Base-by-base conservation (phyloP, 345 rosid genomes). In the Populus simonii region DNA sequence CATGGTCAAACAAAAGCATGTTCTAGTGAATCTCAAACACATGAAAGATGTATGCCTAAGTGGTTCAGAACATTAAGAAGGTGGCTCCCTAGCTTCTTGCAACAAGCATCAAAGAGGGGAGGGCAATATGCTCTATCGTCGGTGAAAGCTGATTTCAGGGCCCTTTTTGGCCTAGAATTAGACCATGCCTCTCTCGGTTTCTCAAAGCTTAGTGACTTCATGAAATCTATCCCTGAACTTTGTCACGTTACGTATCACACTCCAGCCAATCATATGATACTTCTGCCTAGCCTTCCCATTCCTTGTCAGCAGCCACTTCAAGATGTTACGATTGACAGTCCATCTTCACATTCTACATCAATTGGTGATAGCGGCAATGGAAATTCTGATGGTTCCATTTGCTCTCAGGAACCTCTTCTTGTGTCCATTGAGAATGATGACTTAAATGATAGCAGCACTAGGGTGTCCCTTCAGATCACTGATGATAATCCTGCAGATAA, bases 121-220 rank as follows among this genome's bases (percentile, higher is more conserved):
- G 85, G 33, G 68, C 84, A 79, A 71, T 93, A 92, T 86, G 92
- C 98, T 72, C 90, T 93, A 15, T 92, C 98, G 61, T 93, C 97
- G 65, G 87, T 92, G 71, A 93, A 93, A 88, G 83, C 89, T 23
- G 98, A 93, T 83, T 93, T 92, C 84, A 89, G 86, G 67, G 75
- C 86, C 79, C 77, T 76, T 49, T 93, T 83, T 84, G 89, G 89
- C 74, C 80, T 87, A 66, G 94, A 93, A 35, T 68, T 93, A 61
- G 92, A 93, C 70, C 98, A 93, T 72, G 78, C 82, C 74, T 89
- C 98, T 80, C 85, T 93, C 35, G 98, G 95, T 62, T 93, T 82
- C 86, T n/a, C 71, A 59, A 93, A 93, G 82, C 95, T 92, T 74
- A 90, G 86, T 65, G 95, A 92, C 74, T 93, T 92, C 82, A 57